Conservation (phyloP, 768 basidiomycete species). For the Auricularia heimuer region DNA sequence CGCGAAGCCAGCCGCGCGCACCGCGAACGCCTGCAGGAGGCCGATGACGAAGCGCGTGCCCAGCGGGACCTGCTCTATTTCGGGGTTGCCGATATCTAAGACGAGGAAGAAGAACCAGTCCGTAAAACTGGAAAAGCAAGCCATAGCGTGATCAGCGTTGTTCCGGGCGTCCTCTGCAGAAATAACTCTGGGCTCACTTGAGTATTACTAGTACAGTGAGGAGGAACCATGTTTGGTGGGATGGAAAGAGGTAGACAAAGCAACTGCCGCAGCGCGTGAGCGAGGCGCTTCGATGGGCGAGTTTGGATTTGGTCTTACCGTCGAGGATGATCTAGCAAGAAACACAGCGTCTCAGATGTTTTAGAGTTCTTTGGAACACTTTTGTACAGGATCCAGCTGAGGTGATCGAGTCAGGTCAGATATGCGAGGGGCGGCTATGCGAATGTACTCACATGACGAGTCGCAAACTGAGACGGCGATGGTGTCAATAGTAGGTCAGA, state of each 20-base stretch:
- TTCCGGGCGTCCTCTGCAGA: background rate
- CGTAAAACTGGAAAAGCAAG: slow-evolving; percentile 36
- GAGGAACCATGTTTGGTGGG: slow-evolving; percentile 91
- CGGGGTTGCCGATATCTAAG: slow-evolving; percentile 72
- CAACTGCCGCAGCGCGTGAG: slow-evolving; percentile 34
- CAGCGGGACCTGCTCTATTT: slow-evolving; percentile 56
- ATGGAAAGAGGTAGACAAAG: slow-evolving; percentile 83
- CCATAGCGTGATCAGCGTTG: background rate
- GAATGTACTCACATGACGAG: slow-evolving; percentile 62
- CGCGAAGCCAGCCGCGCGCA: slow-evolving; percentile 80
- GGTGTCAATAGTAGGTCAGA: background rate
- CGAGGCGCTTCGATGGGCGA: slow-evolving; percentile 4
- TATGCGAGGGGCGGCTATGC: too few relatives aligned
- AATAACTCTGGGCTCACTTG: slow-evolving; percentile 41
- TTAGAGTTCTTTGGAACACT: slow-evolving; percentile 48
- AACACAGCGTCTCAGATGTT: slow-evolving; percentile 70
- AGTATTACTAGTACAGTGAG: slow-evolving; percentile 54
- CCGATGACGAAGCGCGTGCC: slow-evolving; percentile 65
- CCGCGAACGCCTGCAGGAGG: slow-evolving; percentile 67
- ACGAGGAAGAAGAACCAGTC: slow-evolving; percentile 91
- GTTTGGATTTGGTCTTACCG: slow-evolving; percentile 21
- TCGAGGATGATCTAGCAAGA: slow-evolving; percentile 90
- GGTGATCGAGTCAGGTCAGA: background rate
- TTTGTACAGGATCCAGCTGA: slow-evolving; percentile 68
- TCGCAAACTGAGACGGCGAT: slow-evolving; percentile 45